phyloP scores from a whole-genome alignment of 345 rosid genomes.

The Eucalyptus shirleyi region DNA sequence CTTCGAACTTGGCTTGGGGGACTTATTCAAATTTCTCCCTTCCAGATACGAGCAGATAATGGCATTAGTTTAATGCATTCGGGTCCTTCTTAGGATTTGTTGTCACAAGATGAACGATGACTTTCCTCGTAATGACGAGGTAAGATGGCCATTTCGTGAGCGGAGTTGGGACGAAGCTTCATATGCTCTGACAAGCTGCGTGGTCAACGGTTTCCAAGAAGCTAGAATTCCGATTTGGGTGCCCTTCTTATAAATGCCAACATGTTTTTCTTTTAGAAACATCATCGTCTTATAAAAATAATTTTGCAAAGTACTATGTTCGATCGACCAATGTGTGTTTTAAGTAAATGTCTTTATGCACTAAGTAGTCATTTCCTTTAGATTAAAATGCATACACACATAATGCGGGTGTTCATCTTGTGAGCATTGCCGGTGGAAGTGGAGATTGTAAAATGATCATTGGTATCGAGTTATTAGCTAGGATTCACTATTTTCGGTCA shows the following conservation, averaged over 20 bases:
- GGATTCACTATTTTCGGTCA: not conserved
- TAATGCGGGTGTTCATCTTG: not conserved
- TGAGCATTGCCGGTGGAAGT: not conserved
- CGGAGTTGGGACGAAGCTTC: not conserved
- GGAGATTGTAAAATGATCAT: not conserved
- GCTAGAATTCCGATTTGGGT: not conserved
- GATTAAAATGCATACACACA: not conserved
- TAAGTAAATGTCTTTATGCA: not conserved
- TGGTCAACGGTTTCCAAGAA: not conserved
- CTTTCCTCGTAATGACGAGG: not conserved
- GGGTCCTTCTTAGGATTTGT: not conserved
- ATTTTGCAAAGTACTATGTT: not conserved
- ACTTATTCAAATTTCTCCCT: not conserved
- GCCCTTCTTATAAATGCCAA: not conserved
- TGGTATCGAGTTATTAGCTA: not conserved
- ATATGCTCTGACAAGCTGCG: not conserved
- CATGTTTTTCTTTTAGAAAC: not conserved
- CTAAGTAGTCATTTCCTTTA: not conserved
- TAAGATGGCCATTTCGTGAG: not conserved
- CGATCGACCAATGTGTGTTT: not conserved
- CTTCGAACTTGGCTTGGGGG: not conserved
- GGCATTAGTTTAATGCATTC: not conserved
- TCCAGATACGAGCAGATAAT: not conserved
- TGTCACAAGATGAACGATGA: not conserved
- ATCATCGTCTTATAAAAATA: not conserved